A percentile compares a stretch with the other conserved stretches of the same genome.
Evolutionary conservation across 1,284 basidiomycete genomes (phyloP).

Genomic region (Puccinia polysora): DNA sequence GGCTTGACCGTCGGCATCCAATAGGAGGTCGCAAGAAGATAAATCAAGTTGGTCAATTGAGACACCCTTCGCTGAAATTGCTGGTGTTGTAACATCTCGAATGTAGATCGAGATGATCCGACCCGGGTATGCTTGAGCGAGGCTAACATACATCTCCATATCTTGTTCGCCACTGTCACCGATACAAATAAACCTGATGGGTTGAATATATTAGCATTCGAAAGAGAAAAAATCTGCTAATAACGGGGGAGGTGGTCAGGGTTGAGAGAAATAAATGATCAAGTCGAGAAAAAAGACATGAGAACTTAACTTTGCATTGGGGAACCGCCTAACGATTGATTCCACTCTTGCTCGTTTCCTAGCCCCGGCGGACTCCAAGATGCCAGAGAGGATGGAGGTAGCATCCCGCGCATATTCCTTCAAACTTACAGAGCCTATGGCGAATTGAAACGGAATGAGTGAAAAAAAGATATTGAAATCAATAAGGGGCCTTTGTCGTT

Average conservation of each 20-base stretch:
- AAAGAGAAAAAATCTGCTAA: too few relatives aligned
- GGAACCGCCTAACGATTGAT: slow-evolving; percentile 30
- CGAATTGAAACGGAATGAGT: background rate
- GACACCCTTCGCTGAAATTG: background rate
- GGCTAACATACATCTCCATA: slow-evolving; percentile 50
- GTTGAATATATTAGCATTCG: slow-evolving; percentile 45
- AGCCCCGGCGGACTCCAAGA: slow-evolving; percentile 33
- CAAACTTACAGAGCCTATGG: slow-evolving; percentile 33
- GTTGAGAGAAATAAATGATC: slow-evolving; percentile 44
- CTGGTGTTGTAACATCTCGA: slow-evolving; percentile 48
- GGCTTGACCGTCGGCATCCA: background rate
- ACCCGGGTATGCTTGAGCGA: slow-evolving; percentile 48
- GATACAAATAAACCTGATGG: slow-evolving; percentile 48
- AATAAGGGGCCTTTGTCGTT: background rate
- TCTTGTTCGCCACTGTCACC: slow-evolving; percentile 52
- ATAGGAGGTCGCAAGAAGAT: background rate
- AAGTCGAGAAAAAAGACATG: slow-evolving; percentile 48
- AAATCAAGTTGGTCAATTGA: background rate
- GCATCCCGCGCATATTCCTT: slow-evolving; percentile 41
- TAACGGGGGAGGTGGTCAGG: slow-evolving; percentile 29
- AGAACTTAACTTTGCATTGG: slow-evolving; percentile 40
- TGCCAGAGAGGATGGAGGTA: slow-evolving; percentile 29
- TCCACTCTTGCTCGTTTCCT: slow-evolving; percentile 33
- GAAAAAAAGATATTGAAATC: background rate
- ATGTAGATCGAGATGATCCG: slow-evolving; percentile 50